Evolutionary conservation across 306 rosid genomes (phyloP), one percentile per base, ranked within the genome.

Genomic region (Cicer pinnatifidum): DNA sequence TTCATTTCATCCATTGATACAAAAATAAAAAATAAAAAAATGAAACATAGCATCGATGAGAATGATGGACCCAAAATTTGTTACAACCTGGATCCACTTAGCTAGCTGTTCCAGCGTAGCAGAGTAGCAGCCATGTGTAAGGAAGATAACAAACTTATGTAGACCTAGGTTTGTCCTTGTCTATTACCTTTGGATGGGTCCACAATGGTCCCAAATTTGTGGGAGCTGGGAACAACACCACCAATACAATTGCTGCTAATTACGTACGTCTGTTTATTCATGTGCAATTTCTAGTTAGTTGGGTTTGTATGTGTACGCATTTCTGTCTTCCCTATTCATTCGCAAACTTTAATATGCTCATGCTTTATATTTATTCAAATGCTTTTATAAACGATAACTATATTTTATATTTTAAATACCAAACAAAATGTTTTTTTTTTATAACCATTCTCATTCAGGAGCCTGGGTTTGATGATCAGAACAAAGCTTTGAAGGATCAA

Each of bases 51-150:
- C 45, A 75, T 75, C 77, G 85, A 67, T 71, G 60, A 72, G 23
- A 47, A 37, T 35, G 1, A 75, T 66, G 84, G 82, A 75, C 58
- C 80, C 85, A 69, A 37, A 76, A 52, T 60, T 69, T 12, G 63
- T 78, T 84, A 68, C 88, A 82, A 80, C 81, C 85, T 88, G 88
- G 83, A 76, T 39, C 38, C 69, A 58, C 82, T 88, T 83, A 86
- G 89, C 93, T 82, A 88, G 89, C 91, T 85, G 89, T 83, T 86
- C 28, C 58, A 78, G 79, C 73, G 68, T 71, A 70, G 72, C 78
- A 79, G 82, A 68, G 78, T 48, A 17, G 82, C 81, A 79, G 80
- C 84, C 61, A 76, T 75, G 54, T 72, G 20, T 76, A 56, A 50
- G 67, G 81, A 80, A 80, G 85, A 77, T 74, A 76, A 71, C 85